phyloP scores from a whole-genome alignment of 257 asterid genomes.

The Galeopsis tetrahit region DNA sequence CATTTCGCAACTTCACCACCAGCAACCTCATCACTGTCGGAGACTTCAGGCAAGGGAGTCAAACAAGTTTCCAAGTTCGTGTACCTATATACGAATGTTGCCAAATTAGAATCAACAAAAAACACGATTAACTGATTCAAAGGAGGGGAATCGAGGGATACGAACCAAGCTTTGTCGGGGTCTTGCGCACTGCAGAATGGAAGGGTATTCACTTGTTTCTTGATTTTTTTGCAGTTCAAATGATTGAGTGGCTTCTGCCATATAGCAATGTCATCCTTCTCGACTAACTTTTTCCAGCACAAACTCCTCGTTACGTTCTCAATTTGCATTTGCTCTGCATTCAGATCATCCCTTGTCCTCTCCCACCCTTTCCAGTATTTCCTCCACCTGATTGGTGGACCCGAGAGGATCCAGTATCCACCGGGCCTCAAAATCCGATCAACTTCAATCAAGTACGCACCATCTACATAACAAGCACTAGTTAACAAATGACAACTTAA shows the following conservation, averaged over 20 bases:
- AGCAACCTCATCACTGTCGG: constrained; percentile 50
- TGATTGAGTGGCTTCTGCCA: constrained; percentile 89
- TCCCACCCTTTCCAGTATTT: constrained; percentile 86
- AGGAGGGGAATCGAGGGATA: constrained; percentile 7
- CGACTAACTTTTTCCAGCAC: constrained; percentile 86
- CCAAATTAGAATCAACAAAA: not conserved
- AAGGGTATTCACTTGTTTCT: constrained; percentile 28
- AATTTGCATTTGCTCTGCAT: constrained; percentile 73
- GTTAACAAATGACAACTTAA: not conserved
- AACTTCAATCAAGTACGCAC: constrained; percentile 75
- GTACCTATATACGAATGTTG: constrained; percentile 52
- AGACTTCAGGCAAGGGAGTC: constrained; percentile 75
- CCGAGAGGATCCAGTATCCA: constrained; percentile 92
- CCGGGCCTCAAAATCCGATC: constrained; percentile 85
- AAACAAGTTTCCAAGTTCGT: constrained; percentile 66
- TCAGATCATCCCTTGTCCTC: constrained; percentile 67
- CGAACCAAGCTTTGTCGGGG: constrained; percentile 78
- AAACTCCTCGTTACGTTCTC: constrained; percentile 67
- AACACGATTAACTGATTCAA: not conserved
- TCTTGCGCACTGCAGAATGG: constrained; percentile 55
- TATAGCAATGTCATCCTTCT: constrained; percentile 75
- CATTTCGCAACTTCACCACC: constrained; percentile 76
- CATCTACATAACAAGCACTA: constrained; percentile 46
- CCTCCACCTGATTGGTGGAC: constrained; percentile 90
- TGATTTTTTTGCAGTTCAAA: constrained; percentile 43